These are phyloP conservation scores for Xylaria grammica DNA, from an alignment of 495 filamentous ascomycete species.

Conservation along the genomic window DNA sequence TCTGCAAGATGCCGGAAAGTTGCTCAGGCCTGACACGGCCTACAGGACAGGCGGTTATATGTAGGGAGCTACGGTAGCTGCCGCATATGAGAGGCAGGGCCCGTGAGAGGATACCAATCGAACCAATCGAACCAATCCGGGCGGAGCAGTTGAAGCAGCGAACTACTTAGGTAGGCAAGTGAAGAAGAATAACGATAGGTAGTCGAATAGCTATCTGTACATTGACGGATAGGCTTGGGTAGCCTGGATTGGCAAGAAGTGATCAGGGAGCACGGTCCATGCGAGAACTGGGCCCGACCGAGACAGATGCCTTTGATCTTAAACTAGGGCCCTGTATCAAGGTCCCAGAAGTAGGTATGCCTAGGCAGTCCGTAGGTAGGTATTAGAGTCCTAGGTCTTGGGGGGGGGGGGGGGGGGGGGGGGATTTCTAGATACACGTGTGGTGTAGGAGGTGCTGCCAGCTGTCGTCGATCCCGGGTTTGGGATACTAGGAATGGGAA, in stretches of 20 bases:
- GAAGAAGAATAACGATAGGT: too few species aligned
- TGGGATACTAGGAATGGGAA: conserved; percentile 1
- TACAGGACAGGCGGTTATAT: not conserved
- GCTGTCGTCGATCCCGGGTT: conserved; percentile 1
- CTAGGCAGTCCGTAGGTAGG: not conserved
- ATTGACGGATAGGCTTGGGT: too few species aligned
- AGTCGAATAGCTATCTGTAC: too few species aligned
- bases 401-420: too few species aligned
- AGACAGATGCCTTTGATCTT: not conserved
- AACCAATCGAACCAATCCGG: too few species aligned
- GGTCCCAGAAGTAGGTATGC: not conserved
- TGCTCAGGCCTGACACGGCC: conserved; percentile 11
- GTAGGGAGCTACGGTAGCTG: not conserved
- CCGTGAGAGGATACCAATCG: not conserved
- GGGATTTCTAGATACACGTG: not conserved
- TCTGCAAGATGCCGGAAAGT: conserved; percentile 21
- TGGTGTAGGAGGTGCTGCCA: not conserved
- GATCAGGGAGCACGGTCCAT: too few species aligned
- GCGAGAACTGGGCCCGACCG: conserved; percentile 10
- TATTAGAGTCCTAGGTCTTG: too few species aligned
- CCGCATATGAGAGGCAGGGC: conserved; percentile 12
- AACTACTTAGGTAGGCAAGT: not conserved
- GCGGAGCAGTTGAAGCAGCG: not conserved
- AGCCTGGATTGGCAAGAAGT: not conserved
- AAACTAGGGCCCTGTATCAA: not conserved